These are phyloP conservation scores for Trifolium fragiferum DNA, from an alignment of 306 rosid species.

Conservation along the genomic window DNA sequence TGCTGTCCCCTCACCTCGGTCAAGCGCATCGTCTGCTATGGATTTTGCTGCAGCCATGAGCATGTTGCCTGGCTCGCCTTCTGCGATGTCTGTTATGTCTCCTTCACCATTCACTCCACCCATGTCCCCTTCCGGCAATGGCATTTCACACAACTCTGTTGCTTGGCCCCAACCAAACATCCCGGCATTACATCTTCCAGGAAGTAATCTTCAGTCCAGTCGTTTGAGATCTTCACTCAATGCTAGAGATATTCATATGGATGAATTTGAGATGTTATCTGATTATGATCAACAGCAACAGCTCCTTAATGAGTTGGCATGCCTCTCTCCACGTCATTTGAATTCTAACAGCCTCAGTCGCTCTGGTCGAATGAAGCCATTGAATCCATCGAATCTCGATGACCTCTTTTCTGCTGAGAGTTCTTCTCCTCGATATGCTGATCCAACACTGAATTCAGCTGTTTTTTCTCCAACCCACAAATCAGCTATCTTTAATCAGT, in stretches of 20 bases:
- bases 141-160: slow-evolving; percentile 70
- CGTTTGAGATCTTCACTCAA: slow-evolving; percentile 84
- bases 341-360: slow-evolving; percentile 70
- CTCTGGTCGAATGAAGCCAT: slow-evolving; percentile 72
- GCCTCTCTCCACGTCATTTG: slow-evolving; percentile 66
- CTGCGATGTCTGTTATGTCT: slow-evolving; percentile 81
- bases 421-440: slow-evolving; percentile 81
- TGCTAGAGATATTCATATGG: slow-evolving; percentile 79
- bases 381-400: slow-evolving; percentile 86
- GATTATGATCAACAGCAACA: slow-evolving; percentile 91
- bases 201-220: slow-evolving; percentile 87
- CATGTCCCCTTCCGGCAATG: slow-evolving; percentile 86
- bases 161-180: slow-evolving; percentile 95
- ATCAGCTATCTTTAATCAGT: slow-evolving; percentile 81
- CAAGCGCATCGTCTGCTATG: slow-evolving; percentile 81
- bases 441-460: slow-evolving; percentile 69
- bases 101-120: slow-evolving; percentile 91
- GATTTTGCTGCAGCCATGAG: slow-evolving; percentile 93
- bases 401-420: slow-evolving; percentile 90
- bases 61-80: slow-evolving; percentile 88
- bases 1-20: slow-evolving; percentile 90
- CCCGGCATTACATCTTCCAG: slow-evolving; percentile 88
- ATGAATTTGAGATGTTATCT: slow-evolving; percentile 67
- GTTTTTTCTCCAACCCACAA: slow-evolving; percentile 91
- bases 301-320: slow-evolving; percentile 68